phyloP scores from a whole-genome alignment of 2,329 filamentous ascomycete genomes.

The Talaromyces atroroseus region DNA sequence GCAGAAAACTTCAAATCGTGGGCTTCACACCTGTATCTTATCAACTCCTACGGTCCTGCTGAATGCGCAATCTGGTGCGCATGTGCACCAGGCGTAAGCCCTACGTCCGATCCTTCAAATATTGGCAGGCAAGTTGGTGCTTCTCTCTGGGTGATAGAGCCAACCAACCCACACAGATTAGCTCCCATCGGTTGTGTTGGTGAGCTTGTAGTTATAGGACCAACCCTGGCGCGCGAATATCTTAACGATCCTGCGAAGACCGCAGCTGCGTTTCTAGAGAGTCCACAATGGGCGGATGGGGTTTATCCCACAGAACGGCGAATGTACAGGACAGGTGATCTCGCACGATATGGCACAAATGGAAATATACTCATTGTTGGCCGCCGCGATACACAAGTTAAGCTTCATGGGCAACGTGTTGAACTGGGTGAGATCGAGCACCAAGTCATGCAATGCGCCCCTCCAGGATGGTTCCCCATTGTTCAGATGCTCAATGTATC shows the following conservation, averaged over 20 bases:
- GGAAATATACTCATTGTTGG: slow-evolving; percentile 25
- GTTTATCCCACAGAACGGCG: not conserved
- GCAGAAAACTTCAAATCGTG: slow-evolving; percentile 17
- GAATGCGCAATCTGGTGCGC: slow-evolving; percentile 3
- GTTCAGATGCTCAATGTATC: not conserved
- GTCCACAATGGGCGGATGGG: slow-evolving; percentile 23
- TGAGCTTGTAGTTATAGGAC: slow-evolving; percentile 38
- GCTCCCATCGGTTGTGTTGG: slow-evolving; percentile 35
- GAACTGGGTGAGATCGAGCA: slow-evolving; percentile 29
- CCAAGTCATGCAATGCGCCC: slow-evolving; percentile 18
- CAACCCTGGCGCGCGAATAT: slow-evolving; percentile 25
- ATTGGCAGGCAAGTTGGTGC: not conserved
- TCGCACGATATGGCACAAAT: slow-evolving; percentile 24
- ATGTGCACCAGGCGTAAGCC: not conserved
- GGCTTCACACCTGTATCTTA: slow-evolving; percentile 20
- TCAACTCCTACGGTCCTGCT: slow-evolving; percentile 17
- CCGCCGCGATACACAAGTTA: slow-evolving; percentile 29
- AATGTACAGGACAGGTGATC: slow-evolving; percentile 32
- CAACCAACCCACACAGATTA: slow-evolving; percentile 38
- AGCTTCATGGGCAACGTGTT: slow-evolving; percentile 30
- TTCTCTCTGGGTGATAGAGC: slow-evolving; percentile 38
- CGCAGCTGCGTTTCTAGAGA: slow-evolving; percentile 19
- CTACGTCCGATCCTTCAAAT: not conserved
- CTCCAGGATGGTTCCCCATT: slow-evolving; percentile 32
- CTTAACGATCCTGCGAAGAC: slow-evolving; percentile 22